phyloP scores from a whole-genome alignment of 768 basidiomycete genomes.

The Goffeauzyma gilvescens region DNA sequence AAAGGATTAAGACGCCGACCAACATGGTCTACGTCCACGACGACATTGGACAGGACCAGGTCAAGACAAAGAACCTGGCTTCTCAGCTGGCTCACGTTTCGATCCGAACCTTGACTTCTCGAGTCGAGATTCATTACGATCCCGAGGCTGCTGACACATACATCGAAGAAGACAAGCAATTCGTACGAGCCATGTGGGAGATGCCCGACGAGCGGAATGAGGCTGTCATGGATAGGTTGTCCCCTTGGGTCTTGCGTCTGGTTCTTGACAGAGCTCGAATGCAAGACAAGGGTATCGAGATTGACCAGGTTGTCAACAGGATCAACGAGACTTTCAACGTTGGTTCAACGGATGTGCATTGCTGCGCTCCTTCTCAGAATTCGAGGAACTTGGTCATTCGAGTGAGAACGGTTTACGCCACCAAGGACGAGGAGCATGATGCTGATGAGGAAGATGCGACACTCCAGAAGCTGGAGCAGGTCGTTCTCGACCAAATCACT shows the following conservation, averaged over 20 bases:
- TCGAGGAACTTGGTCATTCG: conserved; percentile 93
- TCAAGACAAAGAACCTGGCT: conserved; percentile 55
- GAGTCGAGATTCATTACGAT: conserved; percentile 96
- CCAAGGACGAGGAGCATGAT: conserved; percentile 44
- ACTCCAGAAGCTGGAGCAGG: conserved; percentile 84
- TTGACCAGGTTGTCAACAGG: conserved; percentile 80
- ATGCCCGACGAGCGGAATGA: conserved; percentile 96
- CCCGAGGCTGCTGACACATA: conserved; percentile 77
- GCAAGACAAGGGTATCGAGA: conserved; percentile 88
- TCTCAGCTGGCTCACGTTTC: conserved; percentile 20
- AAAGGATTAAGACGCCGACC: conserved; percentile 95
- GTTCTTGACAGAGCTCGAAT: conserved; percentile 94
- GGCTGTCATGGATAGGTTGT: conserved; percentile 70
- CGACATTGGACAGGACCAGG: conserved; percentile 44
- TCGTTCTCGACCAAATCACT: conserved; percentile 85
- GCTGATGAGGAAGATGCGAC: conserved; percentile 68
- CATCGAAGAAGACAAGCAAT: conserved; percentile 86
- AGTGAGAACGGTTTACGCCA: conserved; percentile 63
- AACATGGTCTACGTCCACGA: conserved; percentile 74
- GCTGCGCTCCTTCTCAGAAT: conserved; percentile 35
- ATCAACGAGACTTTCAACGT: conserved; percentile 69
- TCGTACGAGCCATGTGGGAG: conserved; percentile 97
- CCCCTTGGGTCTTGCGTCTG: conserved; percentile 90
- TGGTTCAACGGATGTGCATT: conserved; percentile 9
- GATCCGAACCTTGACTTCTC: conserved; percentile 50